Conservation (phyloP, 345 rosid genomes). For the Aquilaria malaccensis region DNA sequence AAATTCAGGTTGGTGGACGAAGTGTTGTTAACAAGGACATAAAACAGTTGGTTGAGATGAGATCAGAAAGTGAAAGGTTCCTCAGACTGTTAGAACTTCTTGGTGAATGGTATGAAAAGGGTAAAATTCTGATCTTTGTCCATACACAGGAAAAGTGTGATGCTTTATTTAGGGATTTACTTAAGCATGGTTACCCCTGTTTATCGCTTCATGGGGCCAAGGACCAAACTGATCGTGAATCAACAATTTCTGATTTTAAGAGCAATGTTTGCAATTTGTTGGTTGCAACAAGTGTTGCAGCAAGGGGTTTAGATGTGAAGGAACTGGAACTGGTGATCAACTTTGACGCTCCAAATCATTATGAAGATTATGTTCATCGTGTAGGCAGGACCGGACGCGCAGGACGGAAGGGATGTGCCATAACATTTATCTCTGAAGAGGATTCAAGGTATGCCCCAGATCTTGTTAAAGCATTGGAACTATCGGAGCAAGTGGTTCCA, state of each 20-base stretch:
- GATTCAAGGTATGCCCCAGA: constrained; percentile 96
- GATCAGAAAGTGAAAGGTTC: constrained; percentile 90
- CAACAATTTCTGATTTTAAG: constrained; percentile 87
- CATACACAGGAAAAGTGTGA: constrained; percentile 91
- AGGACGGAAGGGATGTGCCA: constrained; percentile 89
- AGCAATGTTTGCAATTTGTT: constrained; percentile 84
- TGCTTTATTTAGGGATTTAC: constrained; percentile 66
- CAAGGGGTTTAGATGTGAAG: constrained; percentile 95
- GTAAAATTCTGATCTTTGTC: constrained; percentile 79
- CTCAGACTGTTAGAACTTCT: constrained; percentile 79
- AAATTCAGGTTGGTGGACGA: constrained; percentile 94
- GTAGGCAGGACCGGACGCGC: constrained; percentile 98
- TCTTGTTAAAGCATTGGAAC: constrained; percentile 88
- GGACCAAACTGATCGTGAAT: constrained; percentile 93
- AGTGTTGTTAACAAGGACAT: constrained; percentile 97
- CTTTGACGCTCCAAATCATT: constrained; percentile 89
- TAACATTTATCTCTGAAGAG: constrained; percentile 86
- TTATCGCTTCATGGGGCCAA: constrained; percentile 95
- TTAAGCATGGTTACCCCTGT: constrained; percentile 80
- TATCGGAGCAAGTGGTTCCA: constrained; percentile 94
- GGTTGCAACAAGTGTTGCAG: constrained; percentile 91
- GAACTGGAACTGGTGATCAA: constrained; percentile 91
- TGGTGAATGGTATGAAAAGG: constrained; percentile 97
- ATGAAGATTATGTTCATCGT: constrained; percentile 93
- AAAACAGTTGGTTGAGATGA: constrained; percentile 79